Evolutionary conservation across 805 yeast species (phyloP).

Genomic region (Hanseniaspora singularis): DNA sequence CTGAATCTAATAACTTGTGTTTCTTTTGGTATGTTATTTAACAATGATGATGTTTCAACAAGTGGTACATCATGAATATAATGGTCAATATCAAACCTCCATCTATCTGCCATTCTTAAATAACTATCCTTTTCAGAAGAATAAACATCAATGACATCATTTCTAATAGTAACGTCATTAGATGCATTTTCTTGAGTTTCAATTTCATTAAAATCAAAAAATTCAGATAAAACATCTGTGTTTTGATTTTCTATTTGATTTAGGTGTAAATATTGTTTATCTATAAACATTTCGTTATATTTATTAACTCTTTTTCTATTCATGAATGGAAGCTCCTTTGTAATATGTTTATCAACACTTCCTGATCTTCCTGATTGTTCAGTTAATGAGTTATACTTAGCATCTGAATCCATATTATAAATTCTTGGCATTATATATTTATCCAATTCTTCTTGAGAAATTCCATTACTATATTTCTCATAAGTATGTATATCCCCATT

Average conservation of each 20-base stretch:
- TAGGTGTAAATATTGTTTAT: constrained; percentile 49
- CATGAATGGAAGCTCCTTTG: constrained; percentile 39
- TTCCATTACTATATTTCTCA: neutral
- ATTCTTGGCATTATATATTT: constrained; percentile 9
- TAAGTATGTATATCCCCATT: neutral
- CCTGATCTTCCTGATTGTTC: constrained; percentile 20
- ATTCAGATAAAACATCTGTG: constrained; percentile 31
- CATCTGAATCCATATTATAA: constrained; percentile 10
- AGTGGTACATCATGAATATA: constrained; percentile 38
- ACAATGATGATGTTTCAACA: constrained; percentile 64
- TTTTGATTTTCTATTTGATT: constrained; percentile 21
- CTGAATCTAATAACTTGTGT: constrained; percentile 88
- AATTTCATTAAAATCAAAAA: constrained; percentile 31
- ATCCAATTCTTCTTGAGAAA: neutral
- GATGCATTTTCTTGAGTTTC: constrained; percentile 17
- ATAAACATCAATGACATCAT: constrained; percentile 33
- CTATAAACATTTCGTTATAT: constrained; percentile 56
- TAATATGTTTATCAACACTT: constrained; percentile 23
- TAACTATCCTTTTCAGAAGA: constrained; percentile 36
- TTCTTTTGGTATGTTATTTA: constrained; percentile 71
- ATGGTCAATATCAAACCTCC: constrained; percentile 56
- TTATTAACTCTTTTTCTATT: constrained; percentile 69
- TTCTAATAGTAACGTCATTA: constrained; percentile 17
- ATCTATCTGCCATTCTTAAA: constrained; percentile 46
- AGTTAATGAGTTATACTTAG: neutral